Evolutionary conservation across 768 basidiomycete species (phyloP).

Genomic region (Suillus tomentosus): DNA sequence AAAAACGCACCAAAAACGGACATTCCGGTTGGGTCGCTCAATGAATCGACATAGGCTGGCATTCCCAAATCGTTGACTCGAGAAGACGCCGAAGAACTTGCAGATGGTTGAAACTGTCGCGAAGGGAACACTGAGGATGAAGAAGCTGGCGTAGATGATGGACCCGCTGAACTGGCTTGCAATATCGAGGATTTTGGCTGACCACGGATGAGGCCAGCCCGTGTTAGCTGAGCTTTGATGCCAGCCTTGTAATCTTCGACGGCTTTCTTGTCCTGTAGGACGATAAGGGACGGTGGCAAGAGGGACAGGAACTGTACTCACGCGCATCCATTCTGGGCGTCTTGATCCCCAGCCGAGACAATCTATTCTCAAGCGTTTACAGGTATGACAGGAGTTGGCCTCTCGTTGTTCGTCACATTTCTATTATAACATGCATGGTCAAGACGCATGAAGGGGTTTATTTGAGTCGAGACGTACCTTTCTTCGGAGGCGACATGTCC

Average conservation of each 20-base stretch:
- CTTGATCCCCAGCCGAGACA: slow-evolving; percentile 86
- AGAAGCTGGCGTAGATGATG: slow-evolving; percentile 19
- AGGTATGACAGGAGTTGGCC: slow-evolving; percentile 79
- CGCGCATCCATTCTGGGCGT: slow-evolving; percentile 90
- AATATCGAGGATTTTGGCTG: slow-evolving; percentile 67
- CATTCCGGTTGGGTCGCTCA: slow-evolving; percentile 26
- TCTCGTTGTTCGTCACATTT: slow-evolving; percentile 90
- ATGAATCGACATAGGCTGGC: slow-evolving; percentile 25
- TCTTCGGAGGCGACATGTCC: slow-evolving; percentile 83
- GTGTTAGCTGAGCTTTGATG: slow-evolving; percentile 79
- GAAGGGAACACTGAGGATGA: slow-evolving; percentile 38
- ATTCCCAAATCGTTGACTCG: slow-evolving; percentile 23
- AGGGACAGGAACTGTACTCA: slow-evolving; percentile 37
- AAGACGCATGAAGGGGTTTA: not conserved
- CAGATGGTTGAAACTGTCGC: slow-evolving; percentile 28
- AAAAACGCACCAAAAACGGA: slow-evolving; percentile 30
- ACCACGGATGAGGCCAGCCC: slow-evolving; percentile 79
- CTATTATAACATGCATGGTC: slow-evolving; percentile 37
- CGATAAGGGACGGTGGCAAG: slow-evolving; percentile 20
- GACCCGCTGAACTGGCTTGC: slow-evolving; percentile 32
- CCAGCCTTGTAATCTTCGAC: slow-evolving; percentile 83
- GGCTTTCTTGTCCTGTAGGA: slow-evolving; percentile 71
- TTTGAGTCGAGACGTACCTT: slow-evolving; percentile 53
- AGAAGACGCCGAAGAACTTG: slow-evolving; percentile 23
- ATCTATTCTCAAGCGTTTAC: slow-evolving; percentile 75